phyloP scores from a whole-genome alignment of 2,329 filamentous ascomycete species.

The Cladosporium sp. region DNA sequence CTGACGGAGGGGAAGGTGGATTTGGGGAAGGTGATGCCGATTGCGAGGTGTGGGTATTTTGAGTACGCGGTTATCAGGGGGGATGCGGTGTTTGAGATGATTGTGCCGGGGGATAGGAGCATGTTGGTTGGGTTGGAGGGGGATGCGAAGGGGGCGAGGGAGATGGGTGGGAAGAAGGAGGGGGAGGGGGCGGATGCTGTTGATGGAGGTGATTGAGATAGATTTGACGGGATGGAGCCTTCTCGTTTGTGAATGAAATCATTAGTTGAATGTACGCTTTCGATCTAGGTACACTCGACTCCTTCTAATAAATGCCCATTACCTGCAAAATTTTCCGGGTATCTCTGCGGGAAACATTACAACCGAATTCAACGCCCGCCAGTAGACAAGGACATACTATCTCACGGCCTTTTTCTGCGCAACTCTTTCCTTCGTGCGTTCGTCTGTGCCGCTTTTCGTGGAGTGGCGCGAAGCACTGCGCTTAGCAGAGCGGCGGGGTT shows the following conservation, averaged over 20 bases:
- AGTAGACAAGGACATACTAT: neutral
- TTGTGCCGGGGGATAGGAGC: slow-evolving; percentile 32
- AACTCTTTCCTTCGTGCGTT: slow-evolving; percentile 1
- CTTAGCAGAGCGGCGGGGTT: slow-evolving; percentile 3
- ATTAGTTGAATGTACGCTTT: too few relatives aligned
- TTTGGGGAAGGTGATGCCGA: slow-evolving; percentile 53
- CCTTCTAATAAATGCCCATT: too few relatives aligned
- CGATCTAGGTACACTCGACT: too few relatives aligned
- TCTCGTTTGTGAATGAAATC: too few relatives aligned
- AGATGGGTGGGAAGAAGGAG: neutral
- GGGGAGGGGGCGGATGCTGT: neutral
- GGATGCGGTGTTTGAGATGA: slow-evolving; percentile 53
- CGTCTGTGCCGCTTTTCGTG: slow-evolving; percentile 3
- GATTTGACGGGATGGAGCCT: too few relatives aligned
- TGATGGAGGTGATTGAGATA: neutral
- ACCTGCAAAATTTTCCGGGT: neutral
- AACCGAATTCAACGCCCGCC: neutral
- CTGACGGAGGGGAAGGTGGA: slow-evolving; percentile 54
- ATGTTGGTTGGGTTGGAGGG: slow-evolving; percentile 31
- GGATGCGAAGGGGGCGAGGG: slow-evolving; percentile 18
- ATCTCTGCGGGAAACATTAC: neutral
- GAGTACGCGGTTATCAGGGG: slow-evolving; percentile 53
- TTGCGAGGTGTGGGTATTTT: slow-evolving; percentile 57
- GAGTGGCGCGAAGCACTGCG: neutral
- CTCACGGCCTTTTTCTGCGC: neutral